Conservation (phyloP, 768 basidiomycete species). For the Boletus patriciae region DNA sequence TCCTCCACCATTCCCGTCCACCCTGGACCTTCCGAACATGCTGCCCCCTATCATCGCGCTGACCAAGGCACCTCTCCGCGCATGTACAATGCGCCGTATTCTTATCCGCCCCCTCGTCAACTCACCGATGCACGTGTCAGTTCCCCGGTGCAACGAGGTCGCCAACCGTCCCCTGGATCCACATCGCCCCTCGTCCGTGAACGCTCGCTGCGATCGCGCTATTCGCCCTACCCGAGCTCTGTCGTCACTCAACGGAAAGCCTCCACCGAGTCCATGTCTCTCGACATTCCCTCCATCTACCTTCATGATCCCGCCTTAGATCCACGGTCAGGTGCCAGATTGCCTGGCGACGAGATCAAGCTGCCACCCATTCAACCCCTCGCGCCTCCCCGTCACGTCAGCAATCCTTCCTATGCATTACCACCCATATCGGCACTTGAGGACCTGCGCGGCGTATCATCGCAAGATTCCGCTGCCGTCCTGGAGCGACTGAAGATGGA, state of each 20-base stretch:
- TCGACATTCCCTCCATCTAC: conserved; percentile 38
- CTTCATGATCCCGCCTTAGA: conserved; percentile 34
- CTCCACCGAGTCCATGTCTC: conserved; percentile 31
- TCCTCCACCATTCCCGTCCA: conserved; percentile 44
- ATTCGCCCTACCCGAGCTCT: conserved; percentile 47
- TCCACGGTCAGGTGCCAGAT: conserved; percentile 16
- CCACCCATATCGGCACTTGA: conserved; percentile 73
- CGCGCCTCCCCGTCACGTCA: conserved; percentile 26
- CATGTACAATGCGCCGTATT: conserved; percentile 27
- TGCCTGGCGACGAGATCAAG: conserved; percentile 38
- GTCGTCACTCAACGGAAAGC: conserved; percentile 24
- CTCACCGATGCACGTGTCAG: conserved; percentile 29
- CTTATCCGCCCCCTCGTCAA: conserved; percentile 33
- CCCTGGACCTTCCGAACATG: conserved; percentile 25
- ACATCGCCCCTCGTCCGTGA: conserved; percentile 27
- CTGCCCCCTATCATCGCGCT: conserved; percentile 24
- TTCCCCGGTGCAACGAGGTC: conserved; percentile 34
- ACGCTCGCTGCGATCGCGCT: conserved; percentile 32
- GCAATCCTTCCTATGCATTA: conserved; percentile 49
- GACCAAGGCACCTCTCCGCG: conserved; percentile 27
- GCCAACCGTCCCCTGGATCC: conserved; percentile 26
- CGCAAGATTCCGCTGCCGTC: conserved; percentile 63
- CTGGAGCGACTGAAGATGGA: conserved; percentile 61
- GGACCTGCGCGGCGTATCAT: conserved; percentile 51
- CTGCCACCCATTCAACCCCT: conserved; percentile 45